phyloP scores from a whole-genome alignment of 345 rosid genomes.

The Eucalyptus paniculata region DNA sequence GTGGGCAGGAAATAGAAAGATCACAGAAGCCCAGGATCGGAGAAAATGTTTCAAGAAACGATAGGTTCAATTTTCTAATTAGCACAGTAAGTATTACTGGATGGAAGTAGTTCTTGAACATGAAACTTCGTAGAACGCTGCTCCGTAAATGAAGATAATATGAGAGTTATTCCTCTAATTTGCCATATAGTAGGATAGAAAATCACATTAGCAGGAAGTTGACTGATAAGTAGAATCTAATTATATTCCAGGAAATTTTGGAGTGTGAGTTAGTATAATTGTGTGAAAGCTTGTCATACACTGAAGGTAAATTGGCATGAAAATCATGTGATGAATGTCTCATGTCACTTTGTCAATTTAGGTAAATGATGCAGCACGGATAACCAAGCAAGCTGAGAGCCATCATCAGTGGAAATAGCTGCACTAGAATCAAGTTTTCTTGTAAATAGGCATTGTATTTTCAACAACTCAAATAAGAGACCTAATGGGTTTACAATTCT shows the following conservation, averaged over 20 bases:
- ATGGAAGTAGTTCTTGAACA: neutral
- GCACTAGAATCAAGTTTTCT: neutral
- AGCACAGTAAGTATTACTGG: slow-evolving; percentile 40
- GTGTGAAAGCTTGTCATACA: neutral
- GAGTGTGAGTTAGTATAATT: neutral
- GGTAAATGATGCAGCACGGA: neutral
- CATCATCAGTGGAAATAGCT: neutral
- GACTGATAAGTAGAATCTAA: neutral
- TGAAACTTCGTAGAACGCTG: neutral
- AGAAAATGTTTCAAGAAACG: slow-evolving; percentile 63
- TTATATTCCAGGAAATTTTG: neutral
- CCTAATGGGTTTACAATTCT: neutral
- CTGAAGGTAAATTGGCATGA: neutral
- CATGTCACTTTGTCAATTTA: neutral
- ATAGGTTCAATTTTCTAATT: slow-evolving; percentile 51
- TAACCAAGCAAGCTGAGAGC: neutral
- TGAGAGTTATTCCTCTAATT: neutral
- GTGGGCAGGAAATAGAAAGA: slow-evolving; percentile 8
- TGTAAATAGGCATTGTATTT: neutral
- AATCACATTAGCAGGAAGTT: neutral
- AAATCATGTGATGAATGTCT: neutral
- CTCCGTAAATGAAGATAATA: neutral
- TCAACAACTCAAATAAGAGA: neutral
- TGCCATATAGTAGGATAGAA: neutral
- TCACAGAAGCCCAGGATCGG: slow-evolving; percentile 27